Base-by-base conservation (phyloP, 805 yeast genomes). In the Ogataea corticis region DNA sequence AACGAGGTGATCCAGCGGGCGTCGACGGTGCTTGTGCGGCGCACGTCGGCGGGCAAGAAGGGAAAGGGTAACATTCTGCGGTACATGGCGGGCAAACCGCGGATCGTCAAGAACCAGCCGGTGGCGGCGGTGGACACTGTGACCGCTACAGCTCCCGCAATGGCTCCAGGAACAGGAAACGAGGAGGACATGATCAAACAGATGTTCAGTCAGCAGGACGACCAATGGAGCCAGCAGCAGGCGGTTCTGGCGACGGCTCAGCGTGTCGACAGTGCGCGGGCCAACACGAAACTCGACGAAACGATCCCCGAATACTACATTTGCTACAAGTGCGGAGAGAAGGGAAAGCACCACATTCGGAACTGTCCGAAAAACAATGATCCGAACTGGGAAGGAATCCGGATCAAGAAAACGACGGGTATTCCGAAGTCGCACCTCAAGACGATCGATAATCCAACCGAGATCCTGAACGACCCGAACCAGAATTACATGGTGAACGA, bases 291-390 rank as follows among this genome's bases (percentile, higher is more conserved):
- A 6, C 65, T 69, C 3, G 96, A 88, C 46, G 91, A 85, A 53
- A 76, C 79, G 6, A 97, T 97, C 9, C 99, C 99, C 1, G 92
- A 96, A 6, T 96, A 96, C 1, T 94, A 94, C 59, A 85, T 92
- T 62, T 94, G 99, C 65, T 92, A 94, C 64, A 76, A 97, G 61
- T 94, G 99, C 71, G 98, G 98, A 40, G 88, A 87, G 23, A 87
- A 89, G 65, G 94, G 89, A 45, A 79, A 77, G 49, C 99, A 94
- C 65, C 92, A 96, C 90, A 92, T 94, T 48, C 87, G 86, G 61
- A 88, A 90, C 57, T 94, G 99, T 71, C 99, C 99, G 0, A 88
- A 96, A 3, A 85, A 87, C 59, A 82, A 80, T 35, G 98, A 92
- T 66, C 97, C 97, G 2, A 87, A 82, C 56, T 90, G 90, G 76